phyloP scores from a whole-genome alignment of 257 asterid genomes.

The Penstemon barbatus region DNA sequence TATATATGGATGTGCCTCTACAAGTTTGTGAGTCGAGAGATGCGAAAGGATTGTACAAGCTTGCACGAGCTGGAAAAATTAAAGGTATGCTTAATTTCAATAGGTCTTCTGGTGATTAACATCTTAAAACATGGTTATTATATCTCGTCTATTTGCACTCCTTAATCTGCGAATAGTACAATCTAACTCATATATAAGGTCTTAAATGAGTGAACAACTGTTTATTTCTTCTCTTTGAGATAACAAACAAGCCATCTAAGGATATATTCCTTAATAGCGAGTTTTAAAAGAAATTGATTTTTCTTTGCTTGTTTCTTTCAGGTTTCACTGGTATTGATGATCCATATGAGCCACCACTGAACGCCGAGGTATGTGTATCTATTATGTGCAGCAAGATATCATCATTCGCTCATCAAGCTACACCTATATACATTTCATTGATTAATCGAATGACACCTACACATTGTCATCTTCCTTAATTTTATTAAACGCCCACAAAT shows the following conservation, averaged over 20 bases:
- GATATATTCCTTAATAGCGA: not conserved
- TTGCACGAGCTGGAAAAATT: slow-evolving; percentile 93
- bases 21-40: slow-evolving; percentile 91
- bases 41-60: slow-evolving; percentile 97
- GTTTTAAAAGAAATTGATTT: slow-evolving; percentile 4
- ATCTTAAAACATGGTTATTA: too few species aligned
- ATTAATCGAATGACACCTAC: too few species aligned
- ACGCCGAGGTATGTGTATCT: slow-evolving; percentile 65
- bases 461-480: too few species aligned
- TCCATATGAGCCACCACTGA: slow-evolving; percentile 89
- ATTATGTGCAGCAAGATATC: slow-evolving; percentile 1
- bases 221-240: too few species aligned
- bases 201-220: too few species aligned
- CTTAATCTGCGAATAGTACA: too few species aligned
- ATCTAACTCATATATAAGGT: too few species aligned
- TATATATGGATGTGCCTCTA: slow-evolving; percentile 89
- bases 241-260: too few species aligned
- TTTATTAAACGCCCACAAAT: too few species aligned
- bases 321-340: slow-evolving; percentile 98
- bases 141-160: too few species aligned
- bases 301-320: slow-evolving; percentile 32
- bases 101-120: not conserved
- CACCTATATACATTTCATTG: not conserved
- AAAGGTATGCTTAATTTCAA: slow-evolving; percentile 54
- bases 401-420: not conserved